A percentile compares a stretch with the other conserved stretches of the same genome.
Evolutionary conservation across 495 filamentous ascomycete species (phyloP).

Genomic region (Thermochaetoides thermophila): DNA sequence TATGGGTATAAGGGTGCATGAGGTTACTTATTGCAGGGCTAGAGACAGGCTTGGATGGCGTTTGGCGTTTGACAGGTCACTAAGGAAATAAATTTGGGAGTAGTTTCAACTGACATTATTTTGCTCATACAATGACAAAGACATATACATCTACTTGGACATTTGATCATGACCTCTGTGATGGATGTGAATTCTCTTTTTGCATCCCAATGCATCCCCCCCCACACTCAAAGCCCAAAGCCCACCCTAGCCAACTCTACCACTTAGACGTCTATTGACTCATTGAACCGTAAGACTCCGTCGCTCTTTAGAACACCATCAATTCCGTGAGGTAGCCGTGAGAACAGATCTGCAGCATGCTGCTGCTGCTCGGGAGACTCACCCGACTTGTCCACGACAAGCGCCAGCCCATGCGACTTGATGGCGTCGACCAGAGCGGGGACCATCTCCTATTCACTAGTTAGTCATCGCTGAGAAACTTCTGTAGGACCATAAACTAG

Average conservation of each 20-base stretch:
- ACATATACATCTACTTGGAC: too few relatives aligned
- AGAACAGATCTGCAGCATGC: slow-evolving; percentile 27
- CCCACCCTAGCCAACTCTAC: too few relatives aligned
- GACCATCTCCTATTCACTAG: slow-evolving; percentile 75
- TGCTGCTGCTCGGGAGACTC: slow-evolving; percentile 14
- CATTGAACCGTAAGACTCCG: slow-evolving; percentile 81
- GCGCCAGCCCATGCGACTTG: slow-evolving; percentile 81
- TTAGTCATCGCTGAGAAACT: slow-evolving; percentile 4
- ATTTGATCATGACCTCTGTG: neutral
- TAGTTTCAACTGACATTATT: too few relatives aligned
- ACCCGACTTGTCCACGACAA: slow-evolving; percentile 74
- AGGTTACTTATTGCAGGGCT: too few relatives aligned
- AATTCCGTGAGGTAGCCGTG: slow-evolving; percentile 45
- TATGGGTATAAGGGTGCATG: slow-evolving; percentile 49
- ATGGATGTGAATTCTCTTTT: neutral
- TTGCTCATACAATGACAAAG: too few relatives aligned
- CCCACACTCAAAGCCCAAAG: too few relatives aligned
- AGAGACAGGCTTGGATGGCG: too few relatives aligned
- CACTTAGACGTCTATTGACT: slow-evolving; percentile 77
- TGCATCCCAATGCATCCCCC: neutral
- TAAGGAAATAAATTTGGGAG: too few relatives aligned
- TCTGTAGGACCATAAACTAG: neutral
- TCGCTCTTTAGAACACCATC: slow-evolving; percentile 77
- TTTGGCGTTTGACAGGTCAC: too few relatives aligned
- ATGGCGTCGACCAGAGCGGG: slow-evolving; percentile 84